Base-by-base conservation (phyloP, 441 rosid species). In the Populus tomentosa region DNA sequence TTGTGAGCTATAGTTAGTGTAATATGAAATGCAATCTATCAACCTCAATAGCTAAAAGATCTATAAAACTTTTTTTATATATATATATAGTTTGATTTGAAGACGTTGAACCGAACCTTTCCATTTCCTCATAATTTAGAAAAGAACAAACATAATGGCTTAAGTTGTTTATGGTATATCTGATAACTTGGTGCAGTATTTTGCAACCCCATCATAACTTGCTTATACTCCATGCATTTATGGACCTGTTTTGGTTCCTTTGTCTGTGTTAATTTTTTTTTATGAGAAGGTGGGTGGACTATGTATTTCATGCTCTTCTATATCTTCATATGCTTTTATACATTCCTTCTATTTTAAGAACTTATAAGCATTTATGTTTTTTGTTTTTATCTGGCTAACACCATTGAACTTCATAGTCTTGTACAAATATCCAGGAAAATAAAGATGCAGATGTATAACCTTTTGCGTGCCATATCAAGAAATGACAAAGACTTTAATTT, bases 191-290 rank as follows among this genome's bases (percentile, higher is more conserved):
- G 82, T 85, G 87, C 86, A 79, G 87, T 82, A 80, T 87, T 88
- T 90, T 91, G 94, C 97, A 96, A 98, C 98, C 98, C 71, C 97
- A 94, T 87, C 99, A 94, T 87, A 96, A 96, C 87, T 96, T 96
- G n/a, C 96, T 96, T 78, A 92, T 96, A 80, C 87, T 92, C 61
- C 98, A 94, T 74, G 95, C 96, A 2, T 96, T 96, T 84, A 96
- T 96, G 98, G 98, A 94, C 87, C 94, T 96, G 77, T 96, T 94
- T 83, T 96, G n/a, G 98, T 84, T 91, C 94, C 75, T 96, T 94
- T 76, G 92, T 92, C 71, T 92, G 95, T 59, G 99, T 91, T 75
- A 96, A 90, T n/a, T 86, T 92, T 96, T 77, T 92, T 68, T 91
- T 93, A 32, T 21, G 97, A 96, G 90, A 28, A 28, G 28, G 3